These are phyloP conservation scores for Trichophyton simii DNA, from an alignment of 2,329 filamentous ascomycete species.

Conservation along the genomic window DNA sequence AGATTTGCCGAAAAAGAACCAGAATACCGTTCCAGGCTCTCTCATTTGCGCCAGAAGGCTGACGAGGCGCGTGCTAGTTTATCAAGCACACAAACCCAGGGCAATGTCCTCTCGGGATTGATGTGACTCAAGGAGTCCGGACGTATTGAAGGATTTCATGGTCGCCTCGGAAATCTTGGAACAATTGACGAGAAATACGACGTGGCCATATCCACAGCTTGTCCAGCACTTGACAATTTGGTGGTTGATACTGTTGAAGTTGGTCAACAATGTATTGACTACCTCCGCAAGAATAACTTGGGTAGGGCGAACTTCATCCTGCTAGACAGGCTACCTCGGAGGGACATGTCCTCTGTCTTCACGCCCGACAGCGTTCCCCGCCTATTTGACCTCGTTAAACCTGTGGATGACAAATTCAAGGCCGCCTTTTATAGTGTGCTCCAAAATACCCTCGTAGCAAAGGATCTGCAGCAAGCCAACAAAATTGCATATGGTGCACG, in stretches of 20 bases:
- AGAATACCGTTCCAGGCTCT: conserved; percentile 69
- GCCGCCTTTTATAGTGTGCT: conserved; percentile 93
- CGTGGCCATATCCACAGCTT: conserved; percentile 95
- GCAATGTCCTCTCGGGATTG: conserved; percentile 78
- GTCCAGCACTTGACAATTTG: conserved; percentile 82
- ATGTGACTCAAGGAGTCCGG: conserved; percentile 95
- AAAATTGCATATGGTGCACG: conserved; percentile 89
- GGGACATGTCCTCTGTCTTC: conserved; percentile 65
- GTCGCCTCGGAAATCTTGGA: conserved; percentile 83
- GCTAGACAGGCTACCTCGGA: conserved; percentile 68
- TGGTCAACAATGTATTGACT: conserved; percentile 95
- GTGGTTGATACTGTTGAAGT: conserved; percentile 93
- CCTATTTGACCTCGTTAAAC: conserved; percentile 81
- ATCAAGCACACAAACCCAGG: conserved; percentile 78
- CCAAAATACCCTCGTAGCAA: conserved; percentile 87
- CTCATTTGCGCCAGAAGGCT: conserved; percentile 81
- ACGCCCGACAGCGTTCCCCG: conserved; percentile 88
- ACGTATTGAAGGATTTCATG: conserved; percentile 93
- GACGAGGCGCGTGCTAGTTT: conserved; percentile 89
- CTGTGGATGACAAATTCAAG: conserved; percentile 74
- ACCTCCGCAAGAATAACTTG: conserved; percentile 92
- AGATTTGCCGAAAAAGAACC: conserved; percentile 67
- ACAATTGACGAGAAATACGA: conserved; percentile 91
- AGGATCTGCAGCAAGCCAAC: conserved; percentile 88
- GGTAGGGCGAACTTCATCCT: conserved; percentile 96